Evolutionary conservation across 768 basidiomycete genomes (phyloP).

Genomic region (Trametes cubensis): DNA sequence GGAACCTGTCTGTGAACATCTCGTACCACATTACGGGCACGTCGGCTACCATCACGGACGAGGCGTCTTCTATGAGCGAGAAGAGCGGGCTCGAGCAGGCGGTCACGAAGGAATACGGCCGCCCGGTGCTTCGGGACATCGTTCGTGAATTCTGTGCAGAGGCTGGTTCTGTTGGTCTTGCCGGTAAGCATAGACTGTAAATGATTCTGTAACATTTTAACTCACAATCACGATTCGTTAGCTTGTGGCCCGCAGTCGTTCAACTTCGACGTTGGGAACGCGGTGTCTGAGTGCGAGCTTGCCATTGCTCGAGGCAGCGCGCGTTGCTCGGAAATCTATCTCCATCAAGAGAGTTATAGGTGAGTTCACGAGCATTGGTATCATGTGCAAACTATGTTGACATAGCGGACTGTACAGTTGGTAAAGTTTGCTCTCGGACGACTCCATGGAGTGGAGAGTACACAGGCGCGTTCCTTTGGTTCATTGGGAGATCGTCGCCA

Average conservation of each 20-base stretch:
- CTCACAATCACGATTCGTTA: conserved; percentile 18
- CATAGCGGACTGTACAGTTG: too few species aligned
- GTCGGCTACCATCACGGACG: conserved; percentile 18
- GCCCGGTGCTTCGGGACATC: conserved; percentile 1
- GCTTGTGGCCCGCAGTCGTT: conserved; percentile 37
- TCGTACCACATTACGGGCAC: background rate
- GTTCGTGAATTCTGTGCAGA: conserved; percentile 1
- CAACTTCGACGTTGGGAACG: conserved; percentile 37
- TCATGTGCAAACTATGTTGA: too few species aligned
- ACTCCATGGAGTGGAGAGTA: too few species aligned
- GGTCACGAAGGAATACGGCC: conserved; percentile 18
- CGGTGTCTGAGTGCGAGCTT: conserved; percentile 36
- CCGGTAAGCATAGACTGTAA: conserved; percentile 27
- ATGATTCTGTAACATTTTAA: background rate
- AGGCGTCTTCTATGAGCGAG: conserved; percentile 21
- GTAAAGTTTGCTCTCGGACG: too few species aligned
- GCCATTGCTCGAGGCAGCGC: conserved; percentile 35
- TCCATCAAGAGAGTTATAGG: conserved; percentile 40
- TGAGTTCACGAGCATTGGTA: conserved; percentile 8
- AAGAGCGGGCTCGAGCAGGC: conserved; percentile 25
- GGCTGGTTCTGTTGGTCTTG: conserved; percentile 29
- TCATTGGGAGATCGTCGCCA: too few species aligned
- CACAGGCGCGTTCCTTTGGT: too few species aligned
- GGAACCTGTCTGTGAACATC: conserved; percentile 16
- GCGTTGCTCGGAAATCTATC: conserved; percentile 32